A percentile compares a stretch with the other conserved stretches of the same genome.
These are phyloP conservation scores for Polychytrium aggregatum DNA, from an alignment of 192 early-diverging fungal genomes.

Conservation along the genomic window DNA sequence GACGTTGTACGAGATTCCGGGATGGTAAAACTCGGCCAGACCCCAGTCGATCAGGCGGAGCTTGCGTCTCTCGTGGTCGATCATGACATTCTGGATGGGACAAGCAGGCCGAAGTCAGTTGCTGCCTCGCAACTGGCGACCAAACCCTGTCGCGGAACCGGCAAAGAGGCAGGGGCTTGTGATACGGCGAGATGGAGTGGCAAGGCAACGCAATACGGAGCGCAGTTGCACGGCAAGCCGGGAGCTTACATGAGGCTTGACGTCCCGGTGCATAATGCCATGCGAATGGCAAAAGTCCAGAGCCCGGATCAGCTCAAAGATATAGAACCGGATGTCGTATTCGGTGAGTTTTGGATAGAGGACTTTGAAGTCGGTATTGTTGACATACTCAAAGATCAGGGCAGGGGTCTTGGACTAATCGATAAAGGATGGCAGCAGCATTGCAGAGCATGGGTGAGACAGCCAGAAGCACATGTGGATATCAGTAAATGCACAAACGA, in stretches of 20 bases:
- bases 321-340: conserved; percentile 93
- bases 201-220: no score
- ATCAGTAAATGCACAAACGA: no score
- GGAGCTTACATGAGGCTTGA: conserved; percentile 71
- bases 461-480: no score
- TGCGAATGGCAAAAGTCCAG: conserved; percentile 96
- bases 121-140: no score
- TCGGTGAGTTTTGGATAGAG: conserved; percentile 92
- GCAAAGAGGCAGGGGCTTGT: no score
- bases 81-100: conserved; percentile 86
- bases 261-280: conserved; percentile 99
- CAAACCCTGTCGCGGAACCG: no score
- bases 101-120: not conserved
- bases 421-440: no score
- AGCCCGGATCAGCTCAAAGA: conserved; percentile 87
- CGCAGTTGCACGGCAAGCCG: no score
- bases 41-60: conserved; percentile 98
- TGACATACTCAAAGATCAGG: conserved; percentile 92
- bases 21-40: conserved; percentile 97
- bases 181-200: no score
- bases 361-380: conserved; percentile 95
- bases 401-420: conserved; percentile 85
- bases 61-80: conserved; percentile 91
- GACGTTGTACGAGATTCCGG: conserved; percentile 94
- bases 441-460: no score